Percentiles rank a stretch among this genome's conserved stretches.
Evolutionary conservation across 495 filamentous ascomycete genomes (phyloP).

Genomic region (Xylaria venustula): DNA sequence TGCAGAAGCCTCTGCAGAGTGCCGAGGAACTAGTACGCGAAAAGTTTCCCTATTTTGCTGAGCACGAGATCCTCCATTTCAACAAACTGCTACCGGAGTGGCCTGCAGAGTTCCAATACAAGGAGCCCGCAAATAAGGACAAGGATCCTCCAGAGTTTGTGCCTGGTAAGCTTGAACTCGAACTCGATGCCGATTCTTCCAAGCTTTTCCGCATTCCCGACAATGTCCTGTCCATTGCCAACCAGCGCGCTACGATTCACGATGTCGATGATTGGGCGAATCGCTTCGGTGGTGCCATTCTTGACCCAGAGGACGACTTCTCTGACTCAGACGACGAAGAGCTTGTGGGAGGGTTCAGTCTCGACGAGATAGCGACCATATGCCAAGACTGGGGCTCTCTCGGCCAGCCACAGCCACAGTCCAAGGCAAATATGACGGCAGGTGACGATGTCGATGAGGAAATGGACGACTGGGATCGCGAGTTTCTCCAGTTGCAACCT

Average conservation of each 20-base stretch:
- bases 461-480: conserved; percentile 54
- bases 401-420: conserved; percentile 18
- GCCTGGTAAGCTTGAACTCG: conserved; percentile 82
- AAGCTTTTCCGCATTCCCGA: conserved; percentile 70
- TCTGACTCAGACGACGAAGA: conserved; percentile 59
- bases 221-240: conserved; percentile 22
- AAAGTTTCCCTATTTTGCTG: conserved; percentile 69
- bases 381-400: conserved; percentile 78
- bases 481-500: conserved; percentile 44
- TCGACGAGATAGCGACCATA: conserved; percentile 72
- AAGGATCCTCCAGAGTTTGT: conserved; percentile 61
- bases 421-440: conserved; percentile 19
- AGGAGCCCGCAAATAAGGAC: conserved; percentile 69
- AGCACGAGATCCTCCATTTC: conserved; percentile 62
- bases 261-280: conserved; percentile 47
- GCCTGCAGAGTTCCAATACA: conserved; percentile 66
- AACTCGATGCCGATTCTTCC: conserved; percentile 78
- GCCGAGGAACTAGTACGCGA: conserved; percentile 65
- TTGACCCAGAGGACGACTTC: conserved; percentile 35
- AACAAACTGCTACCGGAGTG: conserved; percentile 73
- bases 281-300: conserved; percentile 45
- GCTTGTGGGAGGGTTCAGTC: conserved; percentile 63
- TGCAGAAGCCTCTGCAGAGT: conserved; percentile 52
- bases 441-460: conserved; percentile 37
- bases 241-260: conserved; percentile 55